A percentile compares a stretch with the other conserved stretches of the same genome.
Conservation (phyloP, 1,139 yeast species). For the Taphrina communis region DNA sequence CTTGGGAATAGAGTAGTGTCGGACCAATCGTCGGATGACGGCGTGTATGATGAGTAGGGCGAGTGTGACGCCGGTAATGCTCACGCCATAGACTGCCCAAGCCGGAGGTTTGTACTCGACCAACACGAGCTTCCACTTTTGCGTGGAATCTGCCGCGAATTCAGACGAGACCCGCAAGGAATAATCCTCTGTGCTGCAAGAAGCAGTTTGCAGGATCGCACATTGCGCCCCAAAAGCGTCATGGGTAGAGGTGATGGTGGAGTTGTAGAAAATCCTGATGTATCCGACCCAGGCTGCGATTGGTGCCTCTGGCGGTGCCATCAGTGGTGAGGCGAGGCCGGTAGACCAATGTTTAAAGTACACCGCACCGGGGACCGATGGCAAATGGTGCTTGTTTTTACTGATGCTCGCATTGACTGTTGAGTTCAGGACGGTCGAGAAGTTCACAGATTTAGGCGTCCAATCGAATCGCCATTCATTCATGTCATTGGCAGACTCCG, state of each 20-base stretch:
- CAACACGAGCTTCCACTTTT: conserved; percentile 22
- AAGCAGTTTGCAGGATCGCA: conserved; percentile 12
- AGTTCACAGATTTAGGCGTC: conserved; percentile 12
- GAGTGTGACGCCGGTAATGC: conserved; percentile 14
- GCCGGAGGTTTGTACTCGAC: conserved; percentile 23
- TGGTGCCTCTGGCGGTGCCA: conserved; percentile 17
- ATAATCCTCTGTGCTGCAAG: conserved; percentile 34
- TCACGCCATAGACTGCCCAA: conserved; percentile 35
- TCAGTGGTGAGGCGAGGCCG: conserved; percentile 10
- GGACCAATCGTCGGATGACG: conserved; percentile 23
- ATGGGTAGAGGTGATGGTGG: conserved; percentile 29
- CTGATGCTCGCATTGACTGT: conserved; percentile 11
- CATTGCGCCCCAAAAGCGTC: conserved; percentile 38
- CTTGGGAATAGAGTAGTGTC: conserved; percentile 36
- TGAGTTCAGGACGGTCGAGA: conserved; percentile 20
- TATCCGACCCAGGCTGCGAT: conserved; percentile 28
- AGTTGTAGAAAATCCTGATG: conserved; percentile 37
- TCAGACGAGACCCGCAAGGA: conserved; percentile 34
- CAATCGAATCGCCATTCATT: conserved; percentile 38
- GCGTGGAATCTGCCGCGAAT: conserved; percentile 17
- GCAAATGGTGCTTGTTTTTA: not conserved
- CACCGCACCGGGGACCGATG: conserved; percentile 32
- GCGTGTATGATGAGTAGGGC: conserved; percentile 24
- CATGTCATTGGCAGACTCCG: conserved; percentile 13
- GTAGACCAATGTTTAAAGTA: conserved; percentile 39